A percentile compares a stretch with the other conserved stretches of the same genome.
phyloP scores from a whole-genome alignment of 2,329 filamentous ascomycete species.

The Ascochyta pisi region DNA sequence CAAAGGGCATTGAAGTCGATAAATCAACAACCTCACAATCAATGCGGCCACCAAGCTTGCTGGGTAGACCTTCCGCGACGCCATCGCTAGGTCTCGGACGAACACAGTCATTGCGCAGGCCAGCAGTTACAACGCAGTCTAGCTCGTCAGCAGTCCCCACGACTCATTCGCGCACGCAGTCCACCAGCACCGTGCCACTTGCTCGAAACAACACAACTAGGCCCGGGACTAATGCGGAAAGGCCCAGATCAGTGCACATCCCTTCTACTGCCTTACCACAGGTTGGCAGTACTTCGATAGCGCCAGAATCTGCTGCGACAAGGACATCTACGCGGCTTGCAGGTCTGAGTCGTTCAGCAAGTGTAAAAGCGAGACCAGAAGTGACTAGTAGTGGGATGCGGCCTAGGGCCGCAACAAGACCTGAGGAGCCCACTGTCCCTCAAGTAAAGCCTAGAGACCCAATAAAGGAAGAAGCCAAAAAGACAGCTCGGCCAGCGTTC shows the following conservation, averaged over 20 bases:
- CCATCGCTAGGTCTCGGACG: conserved; percentile 28
- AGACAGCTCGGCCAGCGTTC: conserved; percentile 42
- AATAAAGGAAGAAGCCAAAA: conserved; percentile 33
- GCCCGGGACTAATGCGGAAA: conserved; percentile 23
- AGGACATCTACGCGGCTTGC: conserved; percentile 34
- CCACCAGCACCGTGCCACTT: conserved; percentile 26
- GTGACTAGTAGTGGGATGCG: conserved; percentile 13
- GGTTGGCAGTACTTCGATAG: conserved; percentile 13
- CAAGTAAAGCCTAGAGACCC: conserved; percentile 28
- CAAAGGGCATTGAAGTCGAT: conserved; percentile 12
- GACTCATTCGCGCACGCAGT: conserved; percentile 38
- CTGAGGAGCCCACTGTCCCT: conserved; percentile 19
- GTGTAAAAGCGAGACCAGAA: conserved; percentile 30
- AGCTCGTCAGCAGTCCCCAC: conserved; percentile 15
- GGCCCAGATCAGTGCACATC: conserved; percentile 35
- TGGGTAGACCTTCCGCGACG: conserved; percentile 28
- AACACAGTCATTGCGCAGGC: conserved; percentile 43
- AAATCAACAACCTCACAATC: conserved; percentile 19
- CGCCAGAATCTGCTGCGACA: conserved; percentile 13
- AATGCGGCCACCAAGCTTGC: conserved; percentile 27
- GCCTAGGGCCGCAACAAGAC: conserved; percentile 14
- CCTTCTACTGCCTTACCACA: conserved; percentile 20
- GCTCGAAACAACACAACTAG: conserved; percentile 24
- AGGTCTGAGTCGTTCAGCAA: conserved; percentile 36
- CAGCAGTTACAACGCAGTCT: conserved; percentile 26